Base-by-base conservation (phyloP, 108 stramenopile species). In the Craspedostauros australis region DNA sequence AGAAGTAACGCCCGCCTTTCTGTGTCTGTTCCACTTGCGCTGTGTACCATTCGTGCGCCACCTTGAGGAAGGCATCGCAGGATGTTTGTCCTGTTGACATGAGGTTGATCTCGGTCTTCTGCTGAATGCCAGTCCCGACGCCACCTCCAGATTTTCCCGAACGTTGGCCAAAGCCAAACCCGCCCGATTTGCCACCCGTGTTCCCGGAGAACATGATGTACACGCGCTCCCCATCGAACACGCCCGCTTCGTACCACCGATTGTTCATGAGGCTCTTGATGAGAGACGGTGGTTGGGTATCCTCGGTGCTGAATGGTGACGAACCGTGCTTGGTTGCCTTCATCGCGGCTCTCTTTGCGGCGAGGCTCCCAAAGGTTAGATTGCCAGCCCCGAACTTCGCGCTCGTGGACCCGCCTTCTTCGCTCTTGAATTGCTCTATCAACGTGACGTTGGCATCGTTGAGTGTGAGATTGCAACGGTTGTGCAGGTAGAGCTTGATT, bases 401-500 rank as follows among this genome's bases (percentile, higher is more conserved):
- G n/a, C n/a, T n/a, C n/a, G n/a, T n/a, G n/a, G n/a, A n/a, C n/a
- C n/a, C n/a, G n/a, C n/a, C n/a, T n/a, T n/a, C n/a, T n/a, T n/a
- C n/a, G n/a, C n/a, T n/a, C n/a, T 34, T 14, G 1, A 18, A 42
- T 23, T 22, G 46, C 23, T 22, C 39, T 54, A 14, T 46, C 41
- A 16, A 26, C 18, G 11, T 39, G 36, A 29, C 20, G 33, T 4
- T 42, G 26, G 18, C 23, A 52, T 23, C 37, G 36, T 20, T 3
- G 38, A 21, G 14, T 12, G 44, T 32, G 2, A 43, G 36, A 5
- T 51, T 51, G 8, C 16, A 45, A 6, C 49, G 19, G 12, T 15
- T 22, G 37, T 68, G 57, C 2, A 68, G 18, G 27, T 68, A 68
- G n/a, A 68, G 52, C 30, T 68, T 28, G 27, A 68, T 68, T 5